Base-by-base conservation (phyloP, 1,284 basidiomycete species). In the Trametes polyzona region DNA sequence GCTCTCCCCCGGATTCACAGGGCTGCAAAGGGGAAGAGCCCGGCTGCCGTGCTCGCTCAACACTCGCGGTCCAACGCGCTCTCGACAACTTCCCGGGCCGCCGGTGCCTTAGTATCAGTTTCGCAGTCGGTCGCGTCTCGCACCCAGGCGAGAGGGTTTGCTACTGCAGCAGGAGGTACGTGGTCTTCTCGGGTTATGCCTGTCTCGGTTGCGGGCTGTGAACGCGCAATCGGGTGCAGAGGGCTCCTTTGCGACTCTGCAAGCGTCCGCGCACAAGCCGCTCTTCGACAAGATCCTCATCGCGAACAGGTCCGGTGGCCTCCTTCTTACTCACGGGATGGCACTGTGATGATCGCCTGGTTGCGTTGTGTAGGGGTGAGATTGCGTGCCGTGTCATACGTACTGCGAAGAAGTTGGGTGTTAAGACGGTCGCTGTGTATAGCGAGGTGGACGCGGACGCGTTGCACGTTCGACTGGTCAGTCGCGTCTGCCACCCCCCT, bases 371-470 rank as follows among this genome's bases (percentile, higher is more conserved):
- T n/a, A 93, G 93, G 69, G 95, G 95, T 39, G 95, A 98, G 75
- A 97, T 97, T 60, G 95, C 95, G 3, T 95, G 93, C 71, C 86
- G 95, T 36, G 91, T 97, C 51, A 95, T 96, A 61, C 86, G 90
- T 39, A 95, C 95, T 0, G 92, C 92, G n/a, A 86, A 80, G 72
- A 89, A 91, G 68, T 78, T 97, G 0, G 95, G 94, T 1, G 88
- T 97, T 67, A 87, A 84, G 78, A 95, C 92, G 0, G 92, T 97
- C 16, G 93, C 94, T 1, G 92, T 97, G 27, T 97, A 91, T 70
- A 93, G 91, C 53, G 90, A 94, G 46, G 92, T 87, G 8, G 95
- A 98, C 65, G 81, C 80, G 24, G 77, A 87, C 63, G 83, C 92
- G 0, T 73, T 94, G 52, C 94, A 96, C 73, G 94, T 95, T 21